phyloP scores from a whole-genome alignment of 2,329 filamentous ascomycete species.

The Phaeophleospora eucalypticola region DNA sequence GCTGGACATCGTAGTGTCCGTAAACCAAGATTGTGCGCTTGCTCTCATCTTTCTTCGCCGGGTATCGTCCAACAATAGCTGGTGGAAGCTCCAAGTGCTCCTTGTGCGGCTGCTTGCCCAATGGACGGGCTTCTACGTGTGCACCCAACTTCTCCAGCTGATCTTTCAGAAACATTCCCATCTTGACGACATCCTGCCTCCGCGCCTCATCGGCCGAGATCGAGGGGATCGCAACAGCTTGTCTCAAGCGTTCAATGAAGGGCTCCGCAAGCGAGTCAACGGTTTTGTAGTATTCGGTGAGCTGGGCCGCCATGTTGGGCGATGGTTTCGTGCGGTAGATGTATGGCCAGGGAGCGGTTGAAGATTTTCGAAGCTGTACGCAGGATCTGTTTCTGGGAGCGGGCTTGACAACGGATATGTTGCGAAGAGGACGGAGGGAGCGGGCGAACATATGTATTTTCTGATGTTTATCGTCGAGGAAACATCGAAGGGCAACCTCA shows the following conservation, averaged over 20 bases:
- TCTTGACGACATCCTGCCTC: slow-evolving; percentile 87
- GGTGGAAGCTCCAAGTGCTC: slow-evolving; percentile 89
- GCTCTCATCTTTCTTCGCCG: slow-evolving; percentile 71
- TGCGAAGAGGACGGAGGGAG: slow-evolving; percentile 1
- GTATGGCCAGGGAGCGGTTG: slow-evolving; percentile 40
- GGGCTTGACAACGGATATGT: slow-evolving; percentile 1
- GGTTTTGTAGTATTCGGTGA: slow-evolving; percentile 90
- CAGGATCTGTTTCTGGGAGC: not conserved
- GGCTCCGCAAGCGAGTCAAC: slow-evolving; percentile 73
- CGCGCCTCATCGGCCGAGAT: slow-evolving; percentile 87
- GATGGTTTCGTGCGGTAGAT: slow-evolving; percentile 38
- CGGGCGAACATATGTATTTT: slow-evolving; percentile 11
- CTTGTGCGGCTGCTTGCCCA: slow-evolving; percentile 89
- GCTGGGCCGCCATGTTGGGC: slow-evolving; percentile 72
- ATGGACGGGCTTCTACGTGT: slow-evolving; percentile 75
- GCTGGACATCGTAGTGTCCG: slow-evolving; percentile 98
- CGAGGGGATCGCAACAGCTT: slow-evolving; percentile 94
- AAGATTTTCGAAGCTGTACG: slow-evolving; percentile 2
- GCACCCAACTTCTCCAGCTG: slow-evolving; percentile 83
- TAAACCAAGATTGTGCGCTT: slow-evolving; percentile 97
- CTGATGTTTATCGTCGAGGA: slow-evolving; percentile 2
- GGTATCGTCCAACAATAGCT: slow-evolving; percentile 83
- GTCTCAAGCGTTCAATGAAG: slow-evolving; percentile 85
- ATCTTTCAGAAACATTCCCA: slow-evolving; percentile 84
- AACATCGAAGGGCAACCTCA: slow-evolving; percentile 1